phyloP scores from a whole-genome alignment of 192 early-diverging fungal genomes.

The Radiomyces spectabilis region DNA sequence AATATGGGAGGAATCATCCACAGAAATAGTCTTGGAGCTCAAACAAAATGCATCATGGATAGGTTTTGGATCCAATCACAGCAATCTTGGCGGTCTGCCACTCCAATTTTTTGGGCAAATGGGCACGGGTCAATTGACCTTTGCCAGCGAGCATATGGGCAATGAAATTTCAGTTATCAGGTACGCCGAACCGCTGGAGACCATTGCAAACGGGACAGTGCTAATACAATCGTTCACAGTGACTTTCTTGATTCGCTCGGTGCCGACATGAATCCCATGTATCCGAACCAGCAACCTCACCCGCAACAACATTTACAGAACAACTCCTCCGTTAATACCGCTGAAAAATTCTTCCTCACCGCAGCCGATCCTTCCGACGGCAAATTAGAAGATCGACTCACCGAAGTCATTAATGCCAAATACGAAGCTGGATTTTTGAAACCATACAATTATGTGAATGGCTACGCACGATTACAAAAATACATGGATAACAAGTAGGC shows the following conservation, averaged over 20 bases:
- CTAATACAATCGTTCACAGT: conserved; percentile 34
- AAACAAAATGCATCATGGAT: no score
- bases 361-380: conserved; percentile 90
- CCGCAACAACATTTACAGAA: conserved; percentile 1
- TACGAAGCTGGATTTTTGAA: conserved; percentile 92
- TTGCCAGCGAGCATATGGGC: conserved; percentile 72
- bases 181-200: not conserved
- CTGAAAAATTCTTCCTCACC: conserved; percentile 85
- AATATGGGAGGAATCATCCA: no score
- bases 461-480: conserved; percentile 78
- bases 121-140: conserved; percentile 51
- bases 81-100: conserved; percentile 23
- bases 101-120: conserved; percentile 33
- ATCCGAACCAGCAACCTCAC: not conserved
- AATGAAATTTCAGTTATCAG: conserved; percentile 74
- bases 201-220: no score
- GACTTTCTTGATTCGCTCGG: conserved; percentile 52
- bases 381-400: conserved; percentile 80
- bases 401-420: conserved; percentile 90
- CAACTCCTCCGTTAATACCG: conserved; percentile 37
- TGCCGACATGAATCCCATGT: conserved; percentile 23
- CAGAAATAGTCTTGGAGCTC: no score
- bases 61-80: conserved; percentile 10
- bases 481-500: conserved; percentile 83
- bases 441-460: conserved; percentile 95